A percentile compares a stretch with the other conserved stretches of the same genome.
These are phyloP conservation scores for Vicia villosa DNA, from an alignment of 306 rosid genomes.

Conservation along the genomic window DNA sequence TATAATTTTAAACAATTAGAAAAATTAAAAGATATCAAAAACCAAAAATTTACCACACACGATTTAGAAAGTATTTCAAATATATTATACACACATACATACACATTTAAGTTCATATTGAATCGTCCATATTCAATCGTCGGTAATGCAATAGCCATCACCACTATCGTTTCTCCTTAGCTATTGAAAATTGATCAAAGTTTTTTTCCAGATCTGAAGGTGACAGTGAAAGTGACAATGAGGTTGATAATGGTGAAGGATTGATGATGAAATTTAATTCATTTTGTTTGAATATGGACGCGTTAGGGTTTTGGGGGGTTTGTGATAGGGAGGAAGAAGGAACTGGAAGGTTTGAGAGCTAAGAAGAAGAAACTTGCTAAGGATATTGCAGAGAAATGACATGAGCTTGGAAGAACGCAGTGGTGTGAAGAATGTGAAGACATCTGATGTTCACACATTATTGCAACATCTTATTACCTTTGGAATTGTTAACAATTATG, in stretches of 20 bases:
- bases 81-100: too few relatives aligned
- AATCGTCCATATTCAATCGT: too few relatives aligned
- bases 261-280: slow-evolving; percentile 59
- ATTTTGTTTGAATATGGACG: slow-evolving; percentile 73
- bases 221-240: slow-evolving; percentile 4
- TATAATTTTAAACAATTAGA: too few relatives aligned
- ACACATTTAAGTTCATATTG: too few relatives aligned
- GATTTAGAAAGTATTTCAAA: too few relatives aligned
- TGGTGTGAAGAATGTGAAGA: too few relatives aligned
- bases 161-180: too few relatives aligned
- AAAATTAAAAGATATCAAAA: too few relatives aligned
- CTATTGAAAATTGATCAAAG: too few relatives aligned
- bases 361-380: slow-evolving; percentile 68
- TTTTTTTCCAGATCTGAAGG: too few relatives aligned
- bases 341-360: slow-evolving; percentile 67
- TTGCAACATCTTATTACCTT: slow-evolving; percentile 96
- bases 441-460: slow-evolving; percentile 91
- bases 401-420: slow-evolving; percentile 89
- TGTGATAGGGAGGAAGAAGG: slow-evolving; percentile 76
- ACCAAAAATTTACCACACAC: too few relatives aligned
- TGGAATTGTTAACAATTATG: slow-evolving; percentile 79
- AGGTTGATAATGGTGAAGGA: slow-evolving; percentile 84
- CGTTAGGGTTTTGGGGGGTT: slow-evolving; percentile 77
- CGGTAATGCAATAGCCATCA: too few relatives aligned
- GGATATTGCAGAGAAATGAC: slow-evolving; percentile 88